phyloP scores from a whole-genome alignment of 1,284 basidiomycete species.

The Rhodofomes roseus region DNA sequence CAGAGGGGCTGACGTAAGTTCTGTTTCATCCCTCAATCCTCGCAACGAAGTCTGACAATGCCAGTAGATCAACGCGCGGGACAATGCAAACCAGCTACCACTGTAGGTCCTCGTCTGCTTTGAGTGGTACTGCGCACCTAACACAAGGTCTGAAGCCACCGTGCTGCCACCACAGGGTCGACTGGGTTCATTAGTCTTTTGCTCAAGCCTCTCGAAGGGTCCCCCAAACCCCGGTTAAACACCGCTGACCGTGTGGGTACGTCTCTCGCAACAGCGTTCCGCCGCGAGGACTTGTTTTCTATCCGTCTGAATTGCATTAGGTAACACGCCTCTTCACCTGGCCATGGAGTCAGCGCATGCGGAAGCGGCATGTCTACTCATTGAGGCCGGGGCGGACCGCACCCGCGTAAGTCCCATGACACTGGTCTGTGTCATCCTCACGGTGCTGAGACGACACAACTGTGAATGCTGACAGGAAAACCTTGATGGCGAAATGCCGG shows the following conservation, averaged over 20 bases:
- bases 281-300: conserved; percentile 1
- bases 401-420: conserved; percentile 58
- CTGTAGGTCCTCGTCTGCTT: conserved; percentile 50
- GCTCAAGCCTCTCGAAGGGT: conserved; percentile 69
- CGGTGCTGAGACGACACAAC: conserved; percentile 11
- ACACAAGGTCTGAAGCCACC: conserved; percentile 54
- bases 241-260: conserved; percentile 81
- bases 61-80: conserved; percentile 84
- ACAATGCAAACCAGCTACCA: conserved; percentile 87
- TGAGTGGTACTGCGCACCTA: conserved; percentile 13
- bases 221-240: conserved; percentile 81
- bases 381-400: conserved; percentile 92
- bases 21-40: background rate
- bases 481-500: conserved; percentile 77
- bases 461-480: conserved; percentile 52
- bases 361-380: conserved; percentile 82
- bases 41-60: conserved; percentile 7
- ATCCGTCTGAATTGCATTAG: conserved; percentile 35
- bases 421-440: background rate
- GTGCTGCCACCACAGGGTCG: conserved; percentile 92
- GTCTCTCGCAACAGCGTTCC: conserved; percentile 19
- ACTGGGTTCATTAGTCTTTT: conserved; percentile 82
- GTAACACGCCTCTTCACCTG: conserved; percentile 93
- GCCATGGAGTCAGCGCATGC: conserved; percentile 94
- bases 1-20: conserved; percentile 81